Evolutionary conservation across 2,329 filamentous ascomycete genomes (phyloP), one percentile per base, ranked within the genome.

Genomic region (Beauveria bassiana): DNA sequence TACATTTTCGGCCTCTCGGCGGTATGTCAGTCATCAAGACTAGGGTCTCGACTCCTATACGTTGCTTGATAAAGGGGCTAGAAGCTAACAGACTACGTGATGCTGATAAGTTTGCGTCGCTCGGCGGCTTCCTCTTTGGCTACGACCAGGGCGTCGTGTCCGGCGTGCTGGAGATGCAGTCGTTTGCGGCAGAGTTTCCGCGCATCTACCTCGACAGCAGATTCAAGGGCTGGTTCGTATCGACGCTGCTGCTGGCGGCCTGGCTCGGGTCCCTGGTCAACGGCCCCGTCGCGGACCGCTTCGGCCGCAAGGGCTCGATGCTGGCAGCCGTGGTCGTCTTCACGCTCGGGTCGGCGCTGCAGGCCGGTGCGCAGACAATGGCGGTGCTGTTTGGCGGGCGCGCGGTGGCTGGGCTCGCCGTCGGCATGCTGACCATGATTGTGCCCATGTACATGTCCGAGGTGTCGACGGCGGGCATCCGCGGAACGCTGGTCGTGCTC

Each of bases 181-280:
- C 71, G 4, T 80, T 80, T 62, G 70, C 52, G 1, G 68, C 64
- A 5, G 47, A 61, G 0, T 69, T 72, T 47, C 69, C 70, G 9
- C 67, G 71, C 8, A 71, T 80, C 18, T 77, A 74, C 54, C 61
- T 71, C 0, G 77, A 81, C 62, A 77, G 73, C 62, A 67, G 74
- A 12, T 79, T 79, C 69, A 79, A 81, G 63, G 79, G 79, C 38
- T 82, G 80, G 79, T 80, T 82, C 58, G 78, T 81, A 2, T 80
- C 80, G 6, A 78, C 75, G 2, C 68, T 83, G 5, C 67, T 80
- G 10, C 69, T 82, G 1, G 70, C 76, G 54, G 79, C 79, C 5
- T 81, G 78, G 78, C 68, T 79, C 54, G 80, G 80, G 2, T 80
- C 79, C 1, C 70, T 82, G 28, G 57, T 73, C 63, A 76, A 76